phyloP scores from a whole-genome alignment of 2,329 filamentous ascomycete species.

The Apiospora kogelbergensis region DNA sequence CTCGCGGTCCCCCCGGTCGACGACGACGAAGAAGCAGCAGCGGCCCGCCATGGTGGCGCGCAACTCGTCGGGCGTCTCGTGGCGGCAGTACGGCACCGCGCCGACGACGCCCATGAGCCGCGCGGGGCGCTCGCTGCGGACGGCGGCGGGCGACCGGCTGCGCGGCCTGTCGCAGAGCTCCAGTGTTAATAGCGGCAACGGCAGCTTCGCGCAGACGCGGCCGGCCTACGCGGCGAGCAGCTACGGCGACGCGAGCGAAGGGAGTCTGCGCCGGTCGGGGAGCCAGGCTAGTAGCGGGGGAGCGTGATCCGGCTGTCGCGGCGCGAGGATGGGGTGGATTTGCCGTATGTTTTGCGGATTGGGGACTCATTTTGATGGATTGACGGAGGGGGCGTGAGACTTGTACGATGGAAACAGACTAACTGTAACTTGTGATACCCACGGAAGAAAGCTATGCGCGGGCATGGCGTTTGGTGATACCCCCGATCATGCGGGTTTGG shows the following conservation, averaged over 20 bases:
- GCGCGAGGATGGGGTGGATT: conserved; percentile 27
- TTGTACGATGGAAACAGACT: not conserved
- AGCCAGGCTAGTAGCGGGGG: conserved; percentile 27
- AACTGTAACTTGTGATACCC: not conserved
- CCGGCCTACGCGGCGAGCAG: conserved; percentile 37
- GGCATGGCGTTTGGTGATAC: not conserved
- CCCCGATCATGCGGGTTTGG: not conserved
- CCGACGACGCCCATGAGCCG: conserved; percentile 53
- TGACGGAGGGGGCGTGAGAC: not conserved
- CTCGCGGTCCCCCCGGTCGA: conserved; percentile 25
- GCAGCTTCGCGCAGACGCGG: conserved; percentile 43
- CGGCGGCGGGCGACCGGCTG: conserved; percentile 12
- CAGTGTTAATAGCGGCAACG: conserved; percentile 26
- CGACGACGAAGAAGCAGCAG: no score
- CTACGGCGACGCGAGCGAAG: conserved; percentile 24
- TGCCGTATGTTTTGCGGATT: conserved; percentile 37
- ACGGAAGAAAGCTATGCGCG: not conserved
- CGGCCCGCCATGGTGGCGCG: conserved; percentile 31
- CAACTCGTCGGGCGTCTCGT: conserved; percentile 39
- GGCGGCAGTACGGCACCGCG: conserved; percentile 50
- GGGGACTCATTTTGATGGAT: conserved; percentile 20
- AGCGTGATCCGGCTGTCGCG: conserved; percentile 49
- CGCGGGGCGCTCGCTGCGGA: not conserved
- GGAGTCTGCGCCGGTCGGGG: conserved; percentile 40
- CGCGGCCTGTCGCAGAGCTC: conserved; percentile 18